phyloP scores from a whole-genome alignment of 2,329 filamentous ascomycete genomes.

The Alternaria sp. region DNA sequence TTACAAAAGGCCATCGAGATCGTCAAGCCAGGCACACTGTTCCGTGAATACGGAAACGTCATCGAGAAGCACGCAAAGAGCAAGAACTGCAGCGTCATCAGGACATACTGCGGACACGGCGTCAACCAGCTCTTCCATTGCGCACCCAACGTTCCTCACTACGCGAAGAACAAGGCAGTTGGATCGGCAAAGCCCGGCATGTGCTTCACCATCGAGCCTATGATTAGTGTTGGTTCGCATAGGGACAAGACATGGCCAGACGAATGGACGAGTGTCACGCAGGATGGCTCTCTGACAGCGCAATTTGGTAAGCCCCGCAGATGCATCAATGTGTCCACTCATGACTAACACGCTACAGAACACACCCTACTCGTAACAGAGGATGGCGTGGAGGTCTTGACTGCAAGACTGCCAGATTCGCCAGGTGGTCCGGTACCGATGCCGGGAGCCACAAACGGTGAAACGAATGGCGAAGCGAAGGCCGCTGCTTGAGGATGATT shows the following conservation, averaged over 20 bases:
- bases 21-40: constrained; percentile 90
- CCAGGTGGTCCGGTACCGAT: constrained; percentile 75
- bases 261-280: constrained; percentile 95
- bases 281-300: constrained; percentile 86
- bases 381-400: constrained; percentile 80
- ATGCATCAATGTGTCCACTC: not conserved
- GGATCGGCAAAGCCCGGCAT: constrained; percentile 94
- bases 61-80: constrained; percentile 96
- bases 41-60: constrained; percentile 90
- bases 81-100: constrained; percentile 85
- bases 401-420: constrained; percentile 73
- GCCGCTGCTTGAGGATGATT: constrained; percentile 17
- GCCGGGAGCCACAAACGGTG: constrained; percentile 45
- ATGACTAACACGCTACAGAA: constrained; percentile 57
- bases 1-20: constrained; percentile 88
- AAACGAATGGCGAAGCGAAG: constrained; percentile 33
- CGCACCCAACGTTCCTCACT: constrained; percentile 93
- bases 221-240: constrained; percentile 93
- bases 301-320: constrained; percentile 75
- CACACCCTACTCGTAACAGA: constrained; percentile 85
- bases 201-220: constrained; percentile 99
- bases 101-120: constrained; percentile 95
- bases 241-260: constrained; percentile 97
- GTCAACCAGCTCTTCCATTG: constrained; percentile 94
- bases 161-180: constrained; percentile 97